phyloP scores from a whole-genome alignment of 2,329 filamentous ascomycete species.

The Trichoderma koningii region DNA sequence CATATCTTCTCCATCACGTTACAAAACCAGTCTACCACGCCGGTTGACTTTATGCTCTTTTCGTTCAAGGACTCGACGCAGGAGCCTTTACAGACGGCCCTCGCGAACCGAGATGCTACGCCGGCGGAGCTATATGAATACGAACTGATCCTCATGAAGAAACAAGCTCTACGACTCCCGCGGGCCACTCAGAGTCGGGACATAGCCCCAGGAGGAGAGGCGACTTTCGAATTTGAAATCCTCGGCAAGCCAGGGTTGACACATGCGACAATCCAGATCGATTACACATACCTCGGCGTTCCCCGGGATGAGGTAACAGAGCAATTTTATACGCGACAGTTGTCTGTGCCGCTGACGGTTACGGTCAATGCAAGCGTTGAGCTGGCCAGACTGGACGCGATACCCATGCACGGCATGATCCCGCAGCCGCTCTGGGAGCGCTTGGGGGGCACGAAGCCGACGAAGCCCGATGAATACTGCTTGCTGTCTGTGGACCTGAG shows the following conservation, averaged over 20 bases:
- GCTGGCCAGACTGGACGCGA: slow-evolving; percentile 74
- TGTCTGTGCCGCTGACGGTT: slow-evolving; percentile 77
- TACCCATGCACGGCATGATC: slow-evolving; percentile 70
- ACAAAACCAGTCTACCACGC: slow-evolving; percentile 73
- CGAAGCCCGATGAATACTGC: slow-evolving; percentile 66
- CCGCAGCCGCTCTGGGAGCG: slow-evolving; percentile 61
- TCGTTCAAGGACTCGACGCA: slow-evolving; percentile 90
- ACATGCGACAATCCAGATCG: slow-evolving; percentile 75
- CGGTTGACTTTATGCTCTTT: slow-evolving; percentile 82
- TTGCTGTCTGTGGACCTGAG: slow-evolving; percentile 80
- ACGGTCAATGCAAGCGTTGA: slow-evolving; percentile 93
- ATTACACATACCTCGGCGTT: slow-evolving; percentile 81
- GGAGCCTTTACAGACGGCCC: slow-evolving; percentile 70
- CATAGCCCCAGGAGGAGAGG: slow-evolving; percentile 67
- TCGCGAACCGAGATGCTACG: slow-evolving; percentile 74
- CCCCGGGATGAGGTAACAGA: slow-evolving; percentile 67
- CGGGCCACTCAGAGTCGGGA: slow-evolving; percentile 55
- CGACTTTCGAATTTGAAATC: slow-evolving; percentile 79
- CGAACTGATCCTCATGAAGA: slow-evolving; percentile 74
- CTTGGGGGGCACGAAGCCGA: slow-evolving; percentile 39
- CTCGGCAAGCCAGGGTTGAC: slow-evolving; percentile 84
- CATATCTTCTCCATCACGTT: slow-evolving; percentile 77
- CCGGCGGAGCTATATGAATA: slow-evolving; percentile 83
- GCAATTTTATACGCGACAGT: slow-evolving; percentile 80
- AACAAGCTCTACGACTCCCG: slow-evolving; percentile 65